Percentiles rank a stretch among this genome's conserved stretches.
These are phyloP conservation scores for Paracorniculantispora psalliotae DNA, from an alignment of 2,329 filamentous ascomycete species.

Conservation along the genomic window DNA sequence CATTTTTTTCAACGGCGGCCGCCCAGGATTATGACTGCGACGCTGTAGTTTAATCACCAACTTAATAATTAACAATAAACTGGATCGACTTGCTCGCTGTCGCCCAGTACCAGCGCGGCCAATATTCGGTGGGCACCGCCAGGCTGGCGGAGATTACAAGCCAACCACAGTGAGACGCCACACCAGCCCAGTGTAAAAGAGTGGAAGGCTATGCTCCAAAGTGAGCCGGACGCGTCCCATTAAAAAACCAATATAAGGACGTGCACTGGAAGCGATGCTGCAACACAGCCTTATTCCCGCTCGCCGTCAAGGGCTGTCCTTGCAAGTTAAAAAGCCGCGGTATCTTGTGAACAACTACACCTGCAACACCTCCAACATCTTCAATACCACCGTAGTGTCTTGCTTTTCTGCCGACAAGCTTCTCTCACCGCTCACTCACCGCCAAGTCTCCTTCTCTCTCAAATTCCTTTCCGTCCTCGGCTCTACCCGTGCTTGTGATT, in stretches of 20 bases:
- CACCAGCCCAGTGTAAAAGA: no score
- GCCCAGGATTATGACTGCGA: neutral
- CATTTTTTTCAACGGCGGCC: neutral
- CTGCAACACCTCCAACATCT: neutral
- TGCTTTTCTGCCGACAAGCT: neutral
- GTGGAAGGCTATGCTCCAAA: no score
- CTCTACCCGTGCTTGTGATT: neutral
- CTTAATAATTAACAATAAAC: no score
- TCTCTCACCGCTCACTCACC: slow-evolving; percentile 3
- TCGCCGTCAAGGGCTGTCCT: no score
- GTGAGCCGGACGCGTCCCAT: no score
- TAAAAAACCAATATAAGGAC: no score
- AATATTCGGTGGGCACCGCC: no score
- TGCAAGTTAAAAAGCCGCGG: neutral
- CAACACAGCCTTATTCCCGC: neutral
- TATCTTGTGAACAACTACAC: neutral
- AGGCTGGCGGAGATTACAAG: no score
- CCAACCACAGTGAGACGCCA: no score
- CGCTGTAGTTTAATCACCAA: neutral
- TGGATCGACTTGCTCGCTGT: no score
- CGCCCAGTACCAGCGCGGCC: no score
- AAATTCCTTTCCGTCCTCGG: neutral
- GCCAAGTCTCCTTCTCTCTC: neutral
- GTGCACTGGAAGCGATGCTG: no score
- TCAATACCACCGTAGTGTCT: neutral